Conservation (phyloP, 345 rosid genomes). For the Linum trigynum region DNA sequence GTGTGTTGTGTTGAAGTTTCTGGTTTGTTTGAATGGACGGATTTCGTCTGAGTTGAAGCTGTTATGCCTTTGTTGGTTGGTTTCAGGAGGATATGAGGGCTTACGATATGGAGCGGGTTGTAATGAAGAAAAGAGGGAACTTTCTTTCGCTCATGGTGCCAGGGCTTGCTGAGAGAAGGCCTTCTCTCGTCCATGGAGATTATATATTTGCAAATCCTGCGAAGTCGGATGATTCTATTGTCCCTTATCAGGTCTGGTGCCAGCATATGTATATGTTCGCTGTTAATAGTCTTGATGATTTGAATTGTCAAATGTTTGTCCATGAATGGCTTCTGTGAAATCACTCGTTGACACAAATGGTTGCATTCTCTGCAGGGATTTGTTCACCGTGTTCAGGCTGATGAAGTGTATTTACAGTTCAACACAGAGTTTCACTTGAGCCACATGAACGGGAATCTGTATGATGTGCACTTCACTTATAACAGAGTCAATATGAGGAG, state of each 20-base stretch:
- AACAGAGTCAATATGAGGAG: slow-evolving; percentile 62
- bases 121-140: slow-evolving; percentile 44
- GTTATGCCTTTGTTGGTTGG: slow-evolving; percentile 6
- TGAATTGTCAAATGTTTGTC: background rate
- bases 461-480: slow-evolving; percentile 64
- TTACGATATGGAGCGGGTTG: slow-evolving; percentile 59
- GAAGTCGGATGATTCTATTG: slow-evolving; percentile 13
- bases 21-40: background rate
- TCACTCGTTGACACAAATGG: too few relatives aligned
- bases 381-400: slow-evolving; percentile 77
- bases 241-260: slow-evolving; percentile 24
- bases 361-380: slow-evolving; percentile 42
- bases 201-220: slow-evolving; percentile 42
- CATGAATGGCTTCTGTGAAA: too few relatives aligned
- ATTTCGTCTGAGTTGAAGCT: background rate
- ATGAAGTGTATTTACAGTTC: slow-evolving; percentile 69
- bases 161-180: slow-evolving; percentile 90
- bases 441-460: slow-evolving; percentile 41
- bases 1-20: background rate
- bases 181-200: slow-evolving; percentile 84
- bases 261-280: background rate
- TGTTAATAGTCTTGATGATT: background rate
- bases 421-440: slow-evolving; percentile 36
- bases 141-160: slow-evolving; percentile 60
- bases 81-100: slow-evolving; percentile 71